Evolutionary conservation across 768 basidiomycete genomes (phyloP).

Genomic region (Mycena capillaripes): DNA sequence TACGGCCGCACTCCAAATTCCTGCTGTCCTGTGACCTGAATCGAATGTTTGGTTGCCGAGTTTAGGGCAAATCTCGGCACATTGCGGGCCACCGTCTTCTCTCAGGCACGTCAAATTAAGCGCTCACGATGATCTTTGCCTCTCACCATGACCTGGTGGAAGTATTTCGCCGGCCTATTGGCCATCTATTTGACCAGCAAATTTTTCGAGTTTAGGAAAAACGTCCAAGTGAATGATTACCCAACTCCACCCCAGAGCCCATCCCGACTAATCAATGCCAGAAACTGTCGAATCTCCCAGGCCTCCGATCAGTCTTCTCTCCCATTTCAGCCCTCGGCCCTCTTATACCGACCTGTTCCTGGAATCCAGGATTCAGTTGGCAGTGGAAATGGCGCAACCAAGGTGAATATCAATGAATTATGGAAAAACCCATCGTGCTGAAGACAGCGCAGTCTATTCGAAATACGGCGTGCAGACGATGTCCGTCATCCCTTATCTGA

Average conservation of each 20-base stretch:
- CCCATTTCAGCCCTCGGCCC: neutral
- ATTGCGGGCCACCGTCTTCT: too few relatives aligned
- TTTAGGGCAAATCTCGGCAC: too few relatives aligned
- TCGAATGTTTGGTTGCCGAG: too few relatives aligned
- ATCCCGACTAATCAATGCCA: neutral
- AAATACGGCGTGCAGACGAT: slow-evolving; percentile 5
- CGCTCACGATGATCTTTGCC: too few relatives aligned
- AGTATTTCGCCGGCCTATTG: neutral
- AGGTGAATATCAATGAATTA: neutral
- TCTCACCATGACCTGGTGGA: too few relatives aligned
- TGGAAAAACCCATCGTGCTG: too few relatives aligned
- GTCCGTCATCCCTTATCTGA: neutral
- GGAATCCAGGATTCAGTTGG: neutral
- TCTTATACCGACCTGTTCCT: neutral
- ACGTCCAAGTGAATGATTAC: neutral
- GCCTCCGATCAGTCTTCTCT: neutral
- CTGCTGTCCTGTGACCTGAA: too few relatives aligned
- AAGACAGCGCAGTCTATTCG: neutral
- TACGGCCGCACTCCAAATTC: too few relatives aligned
- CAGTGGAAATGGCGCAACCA: neutral
- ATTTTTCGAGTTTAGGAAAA: neutral
- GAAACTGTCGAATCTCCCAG: neutral
- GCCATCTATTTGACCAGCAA: neutral
- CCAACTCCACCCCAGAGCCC: too few relatives aligned
- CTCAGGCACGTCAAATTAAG: too few relatives aligned